Percentiles rank a stretch among this genome's conserved stretches.
These are phyloP conservation scores for Aaosphaeria pasadenensis DNA, from an alignment of 2,329 filamentous ascomycete species.

Conservation along the genomic window DNA sequence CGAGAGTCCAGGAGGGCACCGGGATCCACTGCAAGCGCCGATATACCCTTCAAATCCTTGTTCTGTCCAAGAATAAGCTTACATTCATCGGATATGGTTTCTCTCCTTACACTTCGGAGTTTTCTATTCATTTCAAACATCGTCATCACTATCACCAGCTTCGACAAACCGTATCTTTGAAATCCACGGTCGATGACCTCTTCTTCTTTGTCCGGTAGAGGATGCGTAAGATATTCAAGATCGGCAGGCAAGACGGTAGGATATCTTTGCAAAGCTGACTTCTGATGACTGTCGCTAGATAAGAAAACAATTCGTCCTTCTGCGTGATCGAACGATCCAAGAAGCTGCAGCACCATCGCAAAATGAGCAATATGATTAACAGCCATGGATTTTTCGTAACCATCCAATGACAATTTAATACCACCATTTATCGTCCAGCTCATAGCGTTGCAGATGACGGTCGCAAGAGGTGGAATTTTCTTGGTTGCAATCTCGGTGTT, in stretches of 20 bases:
- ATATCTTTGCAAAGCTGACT: constrained; percentile 35
- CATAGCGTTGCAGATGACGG: constrained; percentile 23
- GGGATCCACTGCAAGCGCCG: constrained; percentile 33
- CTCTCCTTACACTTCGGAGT: constrained; percentile 21
- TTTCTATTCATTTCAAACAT: constrained; percentile 40
- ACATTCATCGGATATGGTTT: not conserved
- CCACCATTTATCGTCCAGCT: constrained; percentile 13
- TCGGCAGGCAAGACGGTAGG: constrained; percentile 30
- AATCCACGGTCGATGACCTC: constrained; percentile 41
- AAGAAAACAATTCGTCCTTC: constrained; percentile 18
- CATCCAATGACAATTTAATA: constrained; percentile 12
- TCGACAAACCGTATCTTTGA: constrained; percentile 44
- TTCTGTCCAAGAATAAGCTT: constrained; percentile 10
- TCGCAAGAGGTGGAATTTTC: constrained; percentile 8
- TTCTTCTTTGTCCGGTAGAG: constrained; percentile 18
- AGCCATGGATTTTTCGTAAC: constrained; percentile 13
- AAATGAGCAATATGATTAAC: constrained; percentile 20
- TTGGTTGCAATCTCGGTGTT: constrained; percentile 5
- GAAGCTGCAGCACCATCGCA: constrained; percentile 10
- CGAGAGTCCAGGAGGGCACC: constrained; percentile 37
- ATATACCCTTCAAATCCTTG: constrained; percentile 21
- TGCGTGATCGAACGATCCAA: constrained; percentile 8
- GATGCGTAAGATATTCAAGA: constrained; percentile 37
- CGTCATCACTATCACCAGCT: constrained; percentile 41
- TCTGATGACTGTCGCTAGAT: constrained; percentile 33